These are phyloP conservation scores for Pythium aristosporum DNA, from an alignment of 352 stramenopile species.

Conservation along the genomic window DNA sequence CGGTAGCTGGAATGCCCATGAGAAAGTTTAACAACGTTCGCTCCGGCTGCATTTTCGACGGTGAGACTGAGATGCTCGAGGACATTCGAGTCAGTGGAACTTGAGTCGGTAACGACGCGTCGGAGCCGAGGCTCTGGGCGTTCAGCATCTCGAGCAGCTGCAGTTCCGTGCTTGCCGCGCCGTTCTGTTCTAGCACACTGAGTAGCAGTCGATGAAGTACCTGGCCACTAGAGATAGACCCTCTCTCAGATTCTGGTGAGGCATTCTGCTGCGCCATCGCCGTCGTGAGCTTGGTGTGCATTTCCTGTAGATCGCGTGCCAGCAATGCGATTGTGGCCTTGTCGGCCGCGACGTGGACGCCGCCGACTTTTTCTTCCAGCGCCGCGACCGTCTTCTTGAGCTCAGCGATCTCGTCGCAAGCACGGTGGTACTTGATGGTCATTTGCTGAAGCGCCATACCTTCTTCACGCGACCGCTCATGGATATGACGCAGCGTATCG, in stretches of 20 bases:
- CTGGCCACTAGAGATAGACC: neutral
- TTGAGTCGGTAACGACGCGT: neutral
- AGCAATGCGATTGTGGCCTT: constrained; percentile 65
- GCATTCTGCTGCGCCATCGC: neutral
- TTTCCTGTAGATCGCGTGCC: constrained; percentile 54
- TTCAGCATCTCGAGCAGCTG: constrained; percentile 36
- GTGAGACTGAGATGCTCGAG: neutral
- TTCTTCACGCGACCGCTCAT: constrained; percentile 58
- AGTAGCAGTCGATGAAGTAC: constrained; percentile 29
- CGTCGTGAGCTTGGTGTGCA: constrained; percentile 27
- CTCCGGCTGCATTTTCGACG: neutral
- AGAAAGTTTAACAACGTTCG: neutral
- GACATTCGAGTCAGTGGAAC: neutral
- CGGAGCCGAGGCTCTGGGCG: neutral
- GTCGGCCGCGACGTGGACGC: constrained; percentile 61
- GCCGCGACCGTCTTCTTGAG: constrained; percentile 63
- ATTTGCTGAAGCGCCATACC: constrained; percentile 47
- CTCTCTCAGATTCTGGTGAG: neutral
- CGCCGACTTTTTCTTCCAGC: constrained; percentile 69
- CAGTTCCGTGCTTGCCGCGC: constrained; percentile 24
- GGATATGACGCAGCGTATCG: constrained; percentile 60
- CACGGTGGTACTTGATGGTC: constrained; percentile 61
- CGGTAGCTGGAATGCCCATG: neutral
- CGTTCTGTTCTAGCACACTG: constrained; percentile 34
- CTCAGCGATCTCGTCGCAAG: constrained; percentile 70